Evolutionary conservation across 2,329 filamentous ascomycete species (phyloP), one percentile per base, ranked within the genome.

Genomic region (Aspergillus novofumigatus): DNA sequence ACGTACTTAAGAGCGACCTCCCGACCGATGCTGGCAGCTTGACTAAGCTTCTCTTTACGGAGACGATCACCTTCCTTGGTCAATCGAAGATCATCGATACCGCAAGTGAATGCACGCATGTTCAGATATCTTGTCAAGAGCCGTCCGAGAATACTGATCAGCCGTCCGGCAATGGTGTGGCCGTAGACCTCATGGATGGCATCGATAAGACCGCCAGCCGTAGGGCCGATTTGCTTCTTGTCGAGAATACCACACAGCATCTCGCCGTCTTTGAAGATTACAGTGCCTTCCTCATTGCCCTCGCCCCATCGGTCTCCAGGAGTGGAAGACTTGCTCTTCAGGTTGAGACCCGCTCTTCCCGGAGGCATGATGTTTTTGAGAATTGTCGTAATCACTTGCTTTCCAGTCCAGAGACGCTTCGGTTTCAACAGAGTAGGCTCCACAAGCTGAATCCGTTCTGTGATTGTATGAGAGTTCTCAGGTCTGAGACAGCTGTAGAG

Each of bases 41-140:
- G 83, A 61, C 82, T 77, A 11, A 99, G 78, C 60, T 87, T 86
- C 62, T 89, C 79, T 63, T 83, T 84, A 45, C 94, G 86, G 53
- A 82, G 80, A 55, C 78, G 78, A 70, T 99, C 92, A 53, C 94
- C 93, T 60, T 89, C 80, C 1, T 83, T 80, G 0, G 93, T 97
- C 52, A 99, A 84, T 57, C 89, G 86, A 57, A 99, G 81, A 80
- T 99, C 95, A 68, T 99, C 93, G 75, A 99, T 96, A 71, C 95
- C 95, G 73, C 94, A 99, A 62, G 91, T 94, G 73, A 97, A 97
- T 1, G 93, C 94, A 52, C 92, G 85, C 87, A 97, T 96, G 69
- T 94, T 90, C 59, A 97, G 81, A 62, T 92, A 88, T 67, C 92
- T 89, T 0, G 94, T 99, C 61, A 99, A 78, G 26, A 99, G 81